Conservation (phyloP, 2,329 filamentous ascomycete species). For the Penicillium decumbens region DNA sequence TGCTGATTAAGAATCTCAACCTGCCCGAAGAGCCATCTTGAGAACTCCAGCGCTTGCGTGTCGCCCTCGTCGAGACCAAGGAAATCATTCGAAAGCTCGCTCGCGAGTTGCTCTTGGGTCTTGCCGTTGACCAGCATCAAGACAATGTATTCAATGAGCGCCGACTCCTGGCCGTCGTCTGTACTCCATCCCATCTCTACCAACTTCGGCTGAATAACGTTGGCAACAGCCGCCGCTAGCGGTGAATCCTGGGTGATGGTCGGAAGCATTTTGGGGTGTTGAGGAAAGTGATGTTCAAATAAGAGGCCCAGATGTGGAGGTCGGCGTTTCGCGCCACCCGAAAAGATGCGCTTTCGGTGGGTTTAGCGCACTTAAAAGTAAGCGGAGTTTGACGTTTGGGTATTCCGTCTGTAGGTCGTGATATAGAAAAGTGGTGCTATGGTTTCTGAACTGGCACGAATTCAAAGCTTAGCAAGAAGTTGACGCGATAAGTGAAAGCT, state of each 20-base stretch:
- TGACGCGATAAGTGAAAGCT: neutral
- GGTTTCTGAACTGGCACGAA: neutral
- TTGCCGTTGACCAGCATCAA: constrained; percentile 97
- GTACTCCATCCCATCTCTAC: constrained; percentile 89
- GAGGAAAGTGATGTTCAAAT: neutral
- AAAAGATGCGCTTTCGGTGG: neutral
- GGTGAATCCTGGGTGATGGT: constrained; percentile 76
- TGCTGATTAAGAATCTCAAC: constrained; percentile 64
- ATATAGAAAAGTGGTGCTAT: neutral
- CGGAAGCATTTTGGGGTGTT: constrained; percentile 15
- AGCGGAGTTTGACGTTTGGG: neutral
- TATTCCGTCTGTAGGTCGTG: neutral
- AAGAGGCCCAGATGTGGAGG: neutral
- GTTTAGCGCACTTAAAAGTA: neutral
- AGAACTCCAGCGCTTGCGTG: constrained; percentile 74
- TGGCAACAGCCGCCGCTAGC: constrained; percentile 75
- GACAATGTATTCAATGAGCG: constrained; percentile 91
- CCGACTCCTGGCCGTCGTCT: constrained; percentile 71
- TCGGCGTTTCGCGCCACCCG: neutral
- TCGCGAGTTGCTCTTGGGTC: constrained; percentile 80
- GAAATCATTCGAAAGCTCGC: constrained; percentile 82
- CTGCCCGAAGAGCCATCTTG: constrained; percentile 89
- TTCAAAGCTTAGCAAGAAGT: neutral
- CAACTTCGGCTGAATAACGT: constrained; percentile 82
- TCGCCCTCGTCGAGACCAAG: constrained; percentile 79